Evolutionary conservation across 306 rosid species (phyloP), one percentile per base, ranked within the genome.

Genomic region (Argentina anserina): DNA sequence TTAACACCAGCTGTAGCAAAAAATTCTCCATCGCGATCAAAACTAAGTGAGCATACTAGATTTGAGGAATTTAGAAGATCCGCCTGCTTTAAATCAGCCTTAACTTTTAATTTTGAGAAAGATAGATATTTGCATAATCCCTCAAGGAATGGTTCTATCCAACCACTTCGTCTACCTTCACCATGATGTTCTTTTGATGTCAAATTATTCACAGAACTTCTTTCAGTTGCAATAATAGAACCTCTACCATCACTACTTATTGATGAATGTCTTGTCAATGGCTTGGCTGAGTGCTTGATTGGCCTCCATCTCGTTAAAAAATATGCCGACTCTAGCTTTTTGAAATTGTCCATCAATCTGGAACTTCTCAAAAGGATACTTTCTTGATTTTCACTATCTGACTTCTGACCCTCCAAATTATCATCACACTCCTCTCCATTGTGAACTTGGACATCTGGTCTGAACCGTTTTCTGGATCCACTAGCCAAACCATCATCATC

Each of bases 61-160:
- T 91, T 95, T 80, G 97, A 95, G 63, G 99, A 87, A 81, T 95
- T 95, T 70, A 95, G 84, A 67, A 95, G 91, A 89, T 95, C 99
- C 45, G 96, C 99, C 87, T 95, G 99, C 85, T 95, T 90, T 82
- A 95, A 84, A 80, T 91, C 97, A 28, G 99, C 99, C 86, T 85
- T 95, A 28, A 91, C 97, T 77, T 79, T 95, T 45, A 95, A 74
- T 84, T 88, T 88, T 71, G 89, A 88, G 78, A 87, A 88, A 58
- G 99, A 84, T 70, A 90, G 85, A 79, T 95, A 95, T 84, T 91
- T 95, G 92, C 99, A 95, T 83, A 95, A 83, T 71, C 99, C 97
- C 77, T 95, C 96, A 7, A 95, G 91, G 81, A 91, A 91, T 66
- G 97, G 96, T 76, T 89, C 89, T 81, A 95, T 95, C 99, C 99